Percentiles rank a stretch among this genome's conserved stretches.
Evolutionary conservation across 768 basidiomycete species (phyloP).

Genomic region (Fomitopsis pulvina): DNA sequence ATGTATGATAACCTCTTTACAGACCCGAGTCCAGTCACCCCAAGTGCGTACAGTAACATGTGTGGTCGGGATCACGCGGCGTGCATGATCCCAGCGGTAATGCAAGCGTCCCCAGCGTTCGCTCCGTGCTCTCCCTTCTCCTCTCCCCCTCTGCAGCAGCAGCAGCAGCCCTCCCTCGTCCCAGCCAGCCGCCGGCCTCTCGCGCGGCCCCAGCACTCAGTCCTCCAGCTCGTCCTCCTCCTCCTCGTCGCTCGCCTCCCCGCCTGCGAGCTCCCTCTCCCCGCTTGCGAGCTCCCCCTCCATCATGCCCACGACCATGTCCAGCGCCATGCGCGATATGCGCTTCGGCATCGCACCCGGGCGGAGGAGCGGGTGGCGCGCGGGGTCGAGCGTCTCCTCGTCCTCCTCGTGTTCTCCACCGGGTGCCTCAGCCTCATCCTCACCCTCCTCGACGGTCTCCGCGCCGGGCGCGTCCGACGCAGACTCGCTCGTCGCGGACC

Average conservation of each 20-base stretch:
- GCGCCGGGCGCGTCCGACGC: constrained; percentile 8
- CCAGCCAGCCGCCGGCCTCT: no score
- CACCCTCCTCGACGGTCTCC: constrained; percentile 15
- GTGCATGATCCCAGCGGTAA: no score
- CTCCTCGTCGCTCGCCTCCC: constrained; percentile 31
- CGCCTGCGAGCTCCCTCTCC: constrained; percentile 6
- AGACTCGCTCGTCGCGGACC: constrained; percentile 4
- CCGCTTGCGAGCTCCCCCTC: constrained; percentile 42
- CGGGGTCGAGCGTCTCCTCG: constrained; percentile 43
- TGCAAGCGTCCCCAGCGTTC: no score
- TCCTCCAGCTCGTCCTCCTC: constrained; percentile 49
- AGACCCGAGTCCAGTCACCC: no score
- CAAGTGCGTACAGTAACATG: no score
- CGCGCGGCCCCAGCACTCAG: constrained; percentile 13
- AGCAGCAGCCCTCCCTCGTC: no score
- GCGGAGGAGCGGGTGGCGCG: constrained; percentile 54
- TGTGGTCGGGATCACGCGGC: no score
- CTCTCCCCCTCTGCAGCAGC: no score
- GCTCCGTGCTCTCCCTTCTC: no score
- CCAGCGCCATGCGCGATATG: constrained; percentile 59
- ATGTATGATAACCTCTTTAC: no score
- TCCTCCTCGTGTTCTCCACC: constrained; percentile 31
- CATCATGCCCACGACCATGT: constrained; percentile 61
- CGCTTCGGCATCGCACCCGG: constrained; percentile 57
- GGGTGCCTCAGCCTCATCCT: constrained; percentile 27